A percentile compares a stretch with the other conserved stretches of the same genome.
Conservation (phyloP, 805 yeast species). For the Myxozyma melibiosi region DNA sequence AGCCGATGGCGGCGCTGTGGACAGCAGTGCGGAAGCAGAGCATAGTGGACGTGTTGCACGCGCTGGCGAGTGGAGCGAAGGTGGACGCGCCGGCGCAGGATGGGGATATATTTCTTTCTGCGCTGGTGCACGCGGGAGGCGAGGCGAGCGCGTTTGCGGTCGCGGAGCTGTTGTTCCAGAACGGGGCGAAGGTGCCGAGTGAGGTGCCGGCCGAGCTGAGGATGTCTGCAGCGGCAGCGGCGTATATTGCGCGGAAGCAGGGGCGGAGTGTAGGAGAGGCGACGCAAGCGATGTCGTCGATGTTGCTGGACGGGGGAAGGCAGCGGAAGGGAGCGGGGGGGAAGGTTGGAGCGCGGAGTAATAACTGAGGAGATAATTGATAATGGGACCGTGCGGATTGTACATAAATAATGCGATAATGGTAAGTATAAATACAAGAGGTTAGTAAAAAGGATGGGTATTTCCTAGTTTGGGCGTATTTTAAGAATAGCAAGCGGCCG, state of each 20-base stretch:
- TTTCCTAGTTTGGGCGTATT: too few species aligned
- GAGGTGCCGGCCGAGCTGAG: conserved; percentile 23
- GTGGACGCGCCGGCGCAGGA: conserved; percentile 36
- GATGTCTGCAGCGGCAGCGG: conserved; percentile 16
- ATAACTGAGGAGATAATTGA: too few species aligned
- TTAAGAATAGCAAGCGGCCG: too few species aligned
- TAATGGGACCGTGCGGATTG: too few species aligned
- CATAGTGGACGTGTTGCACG: conserved; percentile 38
- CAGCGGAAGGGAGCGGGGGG: not conserved
- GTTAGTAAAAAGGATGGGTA: too few species aligned
- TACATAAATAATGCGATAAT: too few species aligned
- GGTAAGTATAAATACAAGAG: too few species aligned
- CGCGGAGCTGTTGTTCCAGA: conserved; percentile 45
- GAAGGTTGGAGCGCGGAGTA: not conserved
- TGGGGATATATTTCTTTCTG: conserved; percentile 41
- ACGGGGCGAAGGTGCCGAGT: conserved; percentile 42
- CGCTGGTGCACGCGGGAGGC: conserved; percentile 40
- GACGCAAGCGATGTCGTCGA: not conserved
- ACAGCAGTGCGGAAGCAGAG: conserved; percentile 42
- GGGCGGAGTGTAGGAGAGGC: not conserved
- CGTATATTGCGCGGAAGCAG: conserved; percentile 10
- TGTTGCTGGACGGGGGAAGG: not conserved
- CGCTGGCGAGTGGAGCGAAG: conserved; percentile 47
- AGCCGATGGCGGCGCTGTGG: conserved; percentile 43
- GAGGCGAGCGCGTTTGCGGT: conserved; percentile 41